Percentiles rank a stretch among this genome's conserved stretches.
These are phyloP conservation scores for Fagus sylvatica DNA, from an alignment of 306 rosid species.

Conservation along the genomic window DNA sequence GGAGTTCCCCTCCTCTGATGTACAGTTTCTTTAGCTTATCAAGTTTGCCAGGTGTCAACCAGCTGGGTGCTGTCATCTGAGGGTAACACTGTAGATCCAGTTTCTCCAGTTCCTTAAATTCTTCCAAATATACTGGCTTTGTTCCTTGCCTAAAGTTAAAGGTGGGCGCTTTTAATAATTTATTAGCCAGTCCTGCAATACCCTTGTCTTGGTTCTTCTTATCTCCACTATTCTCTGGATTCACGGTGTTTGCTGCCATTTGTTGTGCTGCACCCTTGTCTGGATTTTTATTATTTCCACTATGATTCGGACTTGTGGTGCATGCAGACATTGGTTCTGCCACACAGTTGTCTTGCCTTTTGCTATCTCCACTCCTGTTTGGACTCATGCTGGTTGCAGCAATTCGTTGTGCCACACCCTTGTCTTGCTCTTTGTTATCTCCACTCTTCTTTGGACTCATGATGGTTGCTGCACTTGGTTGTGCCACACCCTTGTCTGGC, in stretches of 20 bases:
- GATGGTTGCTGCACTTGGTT: neutral
- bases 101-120: neutral
- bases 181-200: no score
- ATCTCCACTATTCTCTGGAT: neutral
- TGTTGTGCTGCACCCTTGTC: neutral
- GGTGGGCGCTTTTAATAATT: no score
- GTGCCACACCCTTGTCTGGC: neutral
- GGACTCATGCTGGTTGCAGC: neutral
- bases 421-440: neutral
- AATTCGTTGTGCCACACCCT: neutral
- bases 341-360: neutral
- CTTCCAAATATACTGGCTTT: neutral
- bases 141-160: neutral
- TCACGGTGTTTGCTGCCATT: neutral
- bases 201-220: neutral
- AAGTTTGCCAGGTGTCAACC: neutral
- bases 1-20: constrained; percentile 23
- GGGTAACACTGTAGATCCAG: constrained; percentile 27
- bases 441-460: neutral
- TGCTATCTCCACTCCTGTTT: neutral
- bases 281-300: neutral
- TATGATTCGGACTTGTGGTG: neutral
- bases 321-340: neutral
- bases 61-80: neutral
- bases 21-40: constrained; percentile 3